These are phyloP conservation scores for Schoenoplectus triqueter DNA, from an alignment of 202 grass and related monocot species.

Conservation along the genomic window DNA sequence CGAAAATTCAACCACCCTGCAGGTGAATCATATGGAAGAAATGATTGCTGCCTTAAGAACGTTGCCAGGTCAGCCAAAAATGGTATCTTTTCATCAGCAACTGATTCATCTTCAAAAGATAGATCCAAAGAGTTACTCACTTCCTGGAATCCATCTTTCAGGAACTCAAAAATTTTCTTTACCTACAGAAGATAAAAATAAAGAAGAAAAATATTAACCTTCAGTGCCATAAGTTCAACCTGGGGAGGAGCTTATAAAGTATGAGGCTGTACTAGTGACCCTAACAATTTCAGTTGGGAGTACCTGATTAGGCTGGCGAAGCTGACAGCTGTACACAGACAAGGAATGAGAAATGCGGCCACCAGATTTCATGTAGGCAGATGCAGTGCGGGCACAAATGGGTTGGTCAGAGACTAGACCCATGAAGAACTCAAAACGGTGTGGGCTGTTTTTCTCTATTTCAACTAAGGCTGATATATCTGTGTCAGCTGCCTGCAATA, in stretches of 20 bases:
- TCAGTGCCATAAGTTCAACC: background rate
- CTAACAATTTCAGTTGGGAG: conserved; percentile 10
- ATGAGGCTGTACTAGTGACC: background rate
- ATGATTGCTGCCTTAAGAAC: conserved; percentile 78
- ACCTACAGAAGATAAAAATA: conserved; percentile 51
- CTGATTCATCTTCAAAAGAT: conserved; percentile 92
- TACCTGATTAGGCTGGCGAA: conserved; percentile 95
- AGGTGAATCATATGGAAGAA: conserved; percentile 81
- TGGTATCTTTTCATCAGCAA: conserved; percentile 97
- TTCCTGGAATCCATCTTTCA: conserved; percentile 91
- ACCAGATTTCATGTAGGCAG: conserved; percentile 92
- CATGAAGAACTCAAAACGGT: conserved; percentile 99
- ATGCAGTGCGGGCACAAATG: conserved; percentile 94
- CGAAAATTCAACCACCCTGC: conserved; percentile 82
- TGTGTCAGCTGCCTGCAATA: conserved; percentile 87
- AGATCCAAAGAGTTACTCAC: conserved; percentile 94
- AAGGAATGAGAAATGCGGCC: conserved; percentile 95
- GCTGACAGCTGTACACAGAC: conserved; percentile 94
- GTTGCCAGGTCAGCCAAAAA: conserved; percentile 91
- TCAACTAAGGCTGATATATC: conserved; percentile 97
- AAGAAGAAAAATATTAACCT: conserved; percentile 15
- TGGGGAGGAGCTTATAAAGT: background rate
- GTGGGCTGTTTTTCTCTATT: conserved; percentile 96
- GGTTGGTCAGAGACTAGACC: conserved; percentile 94
- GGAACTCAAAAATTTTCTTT: conserved; percentile 96